phyloP scores from a whole-genome alignment of 176 grass and related monocot species.

The Juncus effusus region DNA sequence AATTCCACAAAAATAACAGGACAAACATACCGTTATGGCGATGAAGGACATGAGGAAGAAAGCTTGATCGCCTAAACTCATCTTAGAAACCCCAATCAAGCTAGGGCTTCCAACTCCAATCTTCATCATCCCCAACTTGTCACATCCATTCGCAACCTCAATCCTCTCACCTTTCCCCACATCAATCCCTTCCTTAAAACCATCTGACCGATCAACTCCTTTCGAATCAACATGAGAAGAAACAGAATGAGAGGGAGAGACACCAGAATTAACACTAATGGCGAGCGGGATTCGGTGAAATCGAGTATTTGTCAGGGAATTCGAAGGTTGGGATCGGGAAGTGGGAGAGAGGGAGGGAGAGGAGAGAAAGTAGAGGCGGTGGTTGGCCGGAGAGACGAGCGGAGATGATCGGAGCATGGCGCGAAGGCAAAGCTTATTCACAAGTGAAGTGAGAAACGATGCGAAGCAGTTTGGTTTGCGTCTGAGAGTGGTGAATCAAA shows the following conservation, averaged over 20 bases:
- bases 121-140: conserved; percentile 11
- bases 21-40: conserved; percentile 39
- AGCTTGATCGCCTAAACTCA: conserved; percentile 52
- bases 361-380: conserved; percentile 4
- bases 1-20: neutral
- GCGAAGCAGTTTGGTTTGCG: neutral
- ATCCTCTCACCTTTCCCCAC: neutral
- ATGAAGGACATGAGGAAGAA: conserved; percentile 60
- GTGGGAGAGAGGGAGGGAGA: conserved; percentile 1
- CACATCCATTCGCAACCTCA: conserved; percentile 2
- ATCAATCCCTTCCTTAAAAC: neutral
- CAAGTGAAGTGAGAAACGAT: neutral
- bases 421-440: neutral
- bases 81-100: conserved; percentile 17
- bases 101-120: conserved; percentile 35
- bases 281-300: neutral
- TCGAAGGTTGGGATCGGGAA: neutral
- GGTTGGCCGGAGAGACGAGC: conserved; percentile 24
- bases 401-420: conserved; percentile 28
- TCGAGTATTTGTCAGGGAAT: neutral
- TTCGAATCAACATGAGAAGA: neutral
- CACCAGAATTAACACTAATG: neutral
- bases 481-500: neutral
- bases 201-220: neutral
- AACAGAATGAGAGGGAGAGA: conserved; percentile 1